Conservation (phyloP, 805 yeast genomes). For the Ogataea pignaliae region DNA sequence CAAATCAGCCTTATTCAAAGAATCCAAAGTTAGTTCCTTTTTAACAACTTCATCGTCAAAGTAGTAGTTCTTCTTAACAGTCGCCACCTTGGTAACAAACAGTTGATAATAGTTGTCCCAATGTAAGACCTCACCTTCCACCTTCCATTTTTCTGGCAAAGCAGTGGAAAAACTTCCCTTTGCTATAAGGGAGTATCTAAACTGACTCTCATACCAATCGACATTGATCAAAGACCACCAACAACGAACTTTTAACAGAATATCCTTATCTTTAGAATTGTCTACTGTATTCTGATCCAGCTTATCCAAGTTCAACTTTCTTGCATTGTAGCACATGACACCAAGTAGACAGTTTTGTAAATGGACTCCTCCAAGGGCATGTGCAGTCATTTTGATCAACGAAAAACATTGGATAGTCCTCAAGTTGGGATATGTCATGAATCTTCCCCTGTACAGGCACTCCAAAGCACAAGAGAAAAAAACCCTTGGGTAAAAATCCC, state of each 20-base stretch:
- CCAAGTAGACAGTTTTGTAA: slow-evolving; percentile 23
- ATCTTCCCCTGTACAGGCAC: slow-evolving; percentile 30
- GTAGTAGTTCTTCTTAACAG: slow-evolving; percentile 25
- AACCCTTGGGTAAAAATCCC: slow-evolving; percentile 26
- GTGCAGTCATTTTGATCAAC: slow-evolving; percentile 25
- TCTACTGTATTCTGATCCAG: slow-evolving; percentile 1
- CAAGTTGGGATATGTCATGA: slow-evolving; percentile 27
- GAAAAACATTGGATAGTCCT: slow-evolving; percentile 25
- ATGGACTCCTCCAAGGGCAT: slow-evolving; percentile 28
- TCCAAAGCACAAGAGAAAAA: slow-evolving; percentile 30
- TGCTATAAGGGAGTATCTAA: slow-evolving; percentile 20
- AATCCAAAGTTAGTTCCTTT: slow-evolving; percentile 12
- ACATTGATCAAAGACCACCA: slow-evolving; percentile 30
- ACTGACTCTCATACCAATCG: slow-evolving; percentile 32
- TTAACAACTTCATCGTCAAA: slow-evolving; percentile 17
- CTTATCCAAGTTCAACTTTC: slow-evolving; percentile 22
- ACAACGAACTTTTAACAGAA: slow-evolving; percentile 11
- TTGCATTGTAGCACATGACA: slow-evolving; percentile 21
- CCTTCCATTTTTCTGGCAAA: slow-evolving; percentile 21
- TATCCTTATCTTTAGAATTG: slow-evolving; percentile 3
- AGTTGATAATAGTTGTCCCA: slow-evolving; percentile 22
- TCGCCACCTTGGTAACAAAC: slow-evolving; percentile 19
- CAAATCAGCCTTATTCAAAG: slow-evolving; percentile 22
- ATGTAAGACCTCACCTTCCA: slow-evolving; percentile 9
- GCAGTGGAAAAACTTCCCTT: slow-evolving; percentile 21